Evolutionary conservation across 2,329 filamentous ascomycete genomes (phyloP), one percentile per base, ranked within the genome.

Genomic region (Diaporthe vexans): DNA sequence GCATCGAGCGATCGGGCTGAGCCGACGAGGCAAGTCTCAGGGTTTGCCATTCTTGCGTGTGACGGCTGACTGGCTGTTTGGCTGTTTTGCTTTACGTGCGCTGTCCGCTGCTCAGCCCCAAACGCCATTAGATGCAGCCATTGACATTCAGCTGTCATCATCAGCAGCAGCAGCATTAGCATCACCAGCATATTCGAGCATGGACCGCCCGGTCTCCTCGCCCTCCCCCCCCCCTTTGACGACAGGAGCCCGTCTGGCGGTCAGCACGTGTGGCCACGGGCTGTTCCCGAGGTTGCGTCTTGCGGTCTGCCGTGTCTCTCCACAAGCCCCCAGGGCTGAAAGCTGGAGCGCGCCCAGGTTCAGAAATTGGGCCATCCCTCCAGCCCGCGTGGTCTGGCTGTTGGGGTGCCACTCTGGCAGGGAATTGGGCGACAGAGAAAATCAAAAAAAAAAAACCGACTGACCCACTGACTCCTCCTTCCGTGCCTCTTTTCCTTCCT

Each of bases 1-100:
- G 63, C n/a, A 68, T 68, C 33, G 63, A 40, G 63, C 63, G 63
- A 68, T 54, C 63, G 63, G 63, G 63, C 63, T 68, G 63, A 40
- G 48, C 63, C 63, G 63, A 54, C 48, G 48, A 68, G 48, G 48
- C 63, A 33, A 68, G 63, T 68, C 63, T 52, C 63, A 52, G 46
- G 46, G 63, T 40, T 37, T 52, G 63, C 24, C 40, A 9, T 26
- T 21, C 29, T 1, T 26, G 48, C 8, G 29, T 40, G 33, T 48
- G 26, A 37, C 2, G 35, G 57, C 11, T 37, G 57, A 29, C 10
- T 37, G 57, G 10, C 13, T 35, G 61, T 33, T 48, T 37, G 57
- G 10, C 13, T 35, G 61, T 33, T 48, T 40, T 4, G 21, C 24
- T 26, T 48, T n/a, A 26, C 59, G 21, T 33, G 40, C 59, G 26